Base-by-base conservation (phyloP, 352 stramenopile genomes). In the Aphanomyces euteiches region DNA sequence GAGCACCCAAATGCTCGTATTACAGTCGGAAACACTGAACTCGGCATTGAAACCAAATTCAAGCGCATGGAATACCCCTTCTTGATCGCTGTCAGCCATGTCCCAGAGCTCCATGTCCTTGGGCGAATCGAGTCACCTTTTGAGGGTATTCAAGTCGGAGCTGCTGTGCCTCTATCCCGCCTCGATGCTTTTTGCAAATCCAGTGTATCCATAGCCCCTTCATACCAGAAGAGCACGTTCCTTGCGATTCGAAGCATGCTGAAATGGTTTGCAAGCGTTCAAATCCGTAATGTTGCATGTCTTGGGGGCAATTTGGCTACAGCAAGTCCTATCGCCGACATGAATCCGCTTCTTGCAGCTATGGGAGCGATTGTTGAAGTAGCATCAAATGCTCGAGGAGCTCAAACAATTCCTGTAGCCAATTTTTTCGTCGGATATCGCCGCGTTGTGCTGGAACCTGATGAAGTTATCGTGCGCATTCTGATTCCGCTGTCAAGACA, bases 301-400 rank as follows among this genome's bases (percentile, higher is more conserved):
- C 82, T 99, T 5, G 96, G 88, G 38, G 96, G 96, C 4, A 99
- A 99, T 75, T 81, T 99, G 3, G 95, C 96, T n/a, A 99, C 95
- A 5, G 96, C 96, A 7, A 98, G 90, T 76, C 96, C 96, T 7
- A 99, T 98, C 72, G 98, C 90, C 19, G 96, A 99, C 75, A 98
- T 99, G 94, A 98, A 98, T 74, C 96, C 96, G 4, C 73, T 98
- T 21, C 81, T 99, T n/a, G 84, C 89, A 36, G 81, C 83, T 1
- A 92, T 96, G 84, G 85, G 88, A 76, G 79, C 84, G 61, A 87
- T 81, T 21, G 78, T 95, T 6, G 81, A 92, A 40, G 67, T 95
- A 34, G 78, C 75, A 47, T 56, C n/a, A 34, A 87, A 76, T 1
- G 57, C 71, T 0, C 68, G 73, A 13, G 67, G 67, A 1, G 65